Evolutionary conservation across 1,139 yeast species (phyloP), one percentile per base, ranked within the genome.

Genomic region (Protomyces arabidopsidicola): DNA sequence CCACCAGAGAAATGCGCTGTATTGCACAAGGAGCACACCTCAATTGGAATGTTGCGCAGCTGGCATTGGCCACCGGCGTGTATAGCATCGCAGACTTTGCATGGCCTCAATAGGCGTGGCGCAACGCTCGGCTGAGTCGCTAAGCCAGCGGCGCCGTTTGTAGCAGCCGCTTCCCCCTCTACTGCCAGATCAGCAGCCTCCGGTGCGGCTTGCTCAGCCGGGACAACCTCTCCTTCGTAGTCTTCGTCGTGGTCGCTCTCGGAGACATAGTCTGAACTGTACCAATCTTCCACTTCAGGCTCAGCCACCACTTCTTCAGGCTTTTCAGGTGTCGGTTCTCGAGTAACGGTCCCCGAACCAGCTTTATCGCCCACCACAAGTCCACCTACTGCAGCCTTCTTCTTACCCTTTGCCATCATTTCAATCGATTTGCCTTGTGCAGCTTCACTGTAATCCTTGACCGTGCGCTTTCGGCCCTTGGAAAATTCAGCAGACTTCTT

Each of bases 361-460:
- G 6, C 48, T 20, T 42, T 42, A 3, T 42, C 48, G 42, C 42
- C 48, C 18, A 10, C 48, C 20, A 20, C 20, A 42, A 8, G 22
- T 18, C 8, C 48, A 18, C 12, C 22, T 3, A 10, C 48, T n/a
- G 22, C 48, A n/a, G 38, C 18, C 53, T 27, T 31, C 38, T 18
- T 51, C 38, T 27, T 51, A 18, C 38, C 38, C 18, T 51, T 34
- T 3, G 31, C 38, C 9, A 12, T n/a, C 48, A 42, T 42, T 20
- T 42, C 48, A 18, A 42, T 42, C 5, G 48, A 20, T 38, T 53
- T 60, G 22, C 59, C 59, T 8, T 38, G 48, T 18, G 39, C 50
- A n/a, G 59, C 59, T n/a, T 60, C 58, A 39, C 53, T 58, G 45
- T 58, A 58, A 24, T 58, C 64, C 59, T 60, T 60, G 31, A 55